phyloP scores from a whole-genome alignment of 148 eudicot species.

The Polygonum aviculare region DNA sequence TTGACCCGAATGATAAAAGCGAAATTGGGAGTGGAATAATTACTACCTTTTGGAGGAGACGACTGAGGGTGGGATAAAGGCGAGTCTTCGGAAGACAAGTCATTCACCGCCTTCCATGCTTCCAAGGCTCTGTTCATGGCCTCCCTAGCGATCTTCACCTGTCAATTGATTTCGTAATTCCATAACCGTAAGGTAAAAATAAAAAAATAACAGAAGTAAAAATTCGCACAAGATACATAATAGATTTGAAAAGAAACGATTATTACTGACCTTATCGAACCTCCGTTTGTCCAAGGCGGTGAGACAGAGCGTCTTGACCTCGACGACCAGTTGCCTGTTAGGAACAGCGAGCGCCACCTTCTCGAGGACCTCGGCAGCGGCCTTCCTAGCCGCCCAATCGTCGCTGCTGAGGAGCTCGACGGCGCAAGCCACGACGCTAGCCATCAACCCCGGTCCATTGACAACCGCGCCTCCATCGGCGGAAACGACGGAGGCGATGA shows the following conservation, averaged over 20 bases:
- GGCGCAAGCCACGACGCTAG: conserved; percentile 27
- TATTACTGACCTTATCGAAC: conserved; percentile 46
- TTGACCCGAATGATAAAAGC: not conserved
- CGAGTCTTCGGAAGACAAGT: conserved; percentile 20
- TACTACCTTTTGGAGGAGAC: not conserved
- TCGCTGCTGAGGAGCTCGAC: conserved; percentile 51
- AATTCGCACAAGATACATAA: too few relatives aligned
- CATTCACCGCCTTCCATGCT: conserved; percentile 55
- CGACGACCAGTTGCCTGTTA: conserved; percentile 15
- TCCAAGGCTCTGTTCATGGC: conserved; percentile 58
- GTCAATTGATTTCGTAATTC: conserved; percentile 6
- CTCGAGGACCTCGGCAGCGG: conserved; percentile 46
- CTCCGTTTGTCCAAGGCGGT: conserved; percentile 41
- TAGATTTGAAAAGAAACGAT: too few relatives aligned
- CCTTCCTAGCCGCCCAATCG: conserved; percentile 65
- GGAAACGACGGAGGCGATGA: conserved; percentile 36
- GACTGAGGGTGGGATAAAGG: conserved; percentile 29
- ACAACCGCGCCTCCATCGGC: conserved; percentile 32
- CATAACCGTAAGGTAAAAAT: conserved; percentile 6
- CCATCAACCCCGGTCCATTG: conserved; percentile 18
- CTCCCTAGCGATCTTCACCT: conserved; percentile 69
- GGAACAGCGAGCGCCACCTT: conserved; percentile 26
- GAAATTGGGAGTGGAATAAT: not conserved
- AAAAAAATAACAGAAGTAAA: not conserved
- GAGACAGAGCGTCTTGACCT: conserved; percentile 33